Evolutionary conservation across 306 rosid genomes (phyloP).

Genomic region (Vigna radiata): DNA sequence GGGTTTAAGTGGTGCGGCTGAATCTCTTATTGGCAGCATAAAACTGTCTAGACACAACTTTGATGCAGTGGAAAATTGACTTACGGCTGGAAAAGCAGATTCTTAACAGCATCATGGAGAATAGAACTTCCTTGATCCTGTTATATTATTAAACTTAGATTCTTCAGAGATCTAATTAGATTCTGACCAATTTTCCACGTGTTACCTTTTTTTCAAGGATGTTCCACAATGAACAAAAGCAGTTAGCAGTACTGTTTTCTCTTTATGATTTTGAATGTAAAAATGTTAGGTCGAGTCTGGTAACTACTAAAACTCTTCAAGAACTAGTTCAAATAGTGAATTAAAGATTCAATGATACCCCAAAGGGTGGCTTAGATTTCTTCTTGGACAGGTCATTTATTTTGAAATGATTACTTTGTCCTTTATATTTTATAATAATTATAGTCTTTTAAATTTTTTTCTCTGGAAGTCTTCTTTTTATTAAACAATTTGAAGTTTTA

Average conservation of each 20-base stretch:
- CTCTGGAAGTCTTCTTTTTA: no score
- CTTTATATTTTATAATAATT: no score
- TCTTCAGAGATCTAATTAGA: conserved; percentile 30
- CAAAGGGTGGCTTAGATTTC: no score
- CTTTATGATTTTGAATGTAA: conserved; percentile 12
- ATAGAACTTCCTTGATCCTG: conserved; percentile 6
- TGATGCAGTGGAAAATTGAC: conserved; percentile 40
- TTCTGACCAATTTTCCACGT: conserved; percentile 31
- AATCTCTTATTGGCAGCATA: conserved; percentile 61
- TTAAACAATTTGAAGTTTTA: no score
- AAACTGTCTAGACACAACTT: conserved; percentile 53
- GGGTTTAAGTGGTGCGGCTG: conserved; percentile 61
- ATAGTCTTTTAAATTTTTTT: no score
- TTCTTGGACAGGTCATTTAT: no score
- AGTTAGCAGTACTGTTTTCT: conserved; percentile 4
- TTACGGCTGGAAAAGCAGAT: conserved; percentile 25
- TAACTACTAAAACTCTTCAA: not conserved
- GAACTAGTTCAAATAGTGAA: not conserved
- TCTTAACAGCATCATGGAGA: conserved; percentile 38
- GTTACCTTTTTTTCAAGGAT: conserved; percentile 19
- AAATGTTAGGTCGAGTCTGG: not conserved
- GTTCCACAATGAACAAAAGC: conserved; percentile 25
- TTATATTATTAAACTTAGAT: not conserved
- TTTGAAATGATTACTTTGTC: no score
- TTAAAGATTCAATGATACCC: not conserved